Evolutionary conservation across 2,329 filamentous ascomycete genomes (phyloP), one percentile per base, ranked within the genome.

Genomic region (Colletotrichum chrysophilum): DNA sequence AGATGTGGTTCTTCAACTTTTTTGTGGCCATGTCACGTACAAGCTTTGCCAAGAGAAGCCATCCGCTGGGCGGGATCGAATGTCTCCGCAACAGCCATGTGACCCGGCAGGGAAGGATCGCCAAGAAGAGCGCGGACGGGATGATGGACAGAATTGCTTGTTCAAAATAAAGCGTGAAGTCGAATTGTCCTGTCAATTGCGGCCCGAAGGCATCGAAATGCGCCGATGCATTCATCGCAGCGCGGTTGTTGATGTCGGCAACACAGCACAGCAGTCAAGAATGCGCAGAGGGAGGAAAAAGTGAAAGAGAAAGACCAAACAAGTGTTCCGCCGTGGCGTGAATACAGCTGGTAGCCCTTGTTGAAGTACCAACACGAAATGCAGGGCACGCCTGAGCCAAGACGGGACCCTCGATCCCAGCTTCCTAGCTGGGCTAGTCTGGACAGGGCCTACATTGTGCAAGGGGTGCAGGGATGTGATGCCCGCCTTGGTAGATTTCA

Each of bases 21-120:
- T 0, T n/a, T 18, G 16, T n/a, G 12, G 5, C 7, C 3, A 6
- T 30, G 5, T 13, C 12, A 66, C 69, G 12, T 60, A 71, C 69
- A 66, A 81, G 55, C 55, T 85, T 85, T 13, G 75, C 55, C 76
- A 74, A 77, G 16, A 78, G 62, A 12, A 78, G 73, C 24, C 69
- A 60, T 13, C 76, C 64, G 26, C 62, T 61, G 4, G 67, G 28
- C n/a, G 71, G 55, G 26, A 64, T 67, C 6, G 69, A 30, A 12
- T 66, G 73, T 43, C 65, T 76, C 28, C 75, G 70, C 34, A 75
- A 62, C 32, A 66, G 36, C 70, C 69, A 61, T 36, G 38, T 30
- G 66, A 48, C 30, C 10, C 67, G 71, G 12, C 48, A 71, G 5
- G 71, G 67, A n/a, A 56, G 14, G 61, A 67, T 65, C 7, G 48